phyloP scores from a whole-genome alignment of 2,329 filamentous ascomycete genomes.

The Aspergillus eucalypticola region DNA sequence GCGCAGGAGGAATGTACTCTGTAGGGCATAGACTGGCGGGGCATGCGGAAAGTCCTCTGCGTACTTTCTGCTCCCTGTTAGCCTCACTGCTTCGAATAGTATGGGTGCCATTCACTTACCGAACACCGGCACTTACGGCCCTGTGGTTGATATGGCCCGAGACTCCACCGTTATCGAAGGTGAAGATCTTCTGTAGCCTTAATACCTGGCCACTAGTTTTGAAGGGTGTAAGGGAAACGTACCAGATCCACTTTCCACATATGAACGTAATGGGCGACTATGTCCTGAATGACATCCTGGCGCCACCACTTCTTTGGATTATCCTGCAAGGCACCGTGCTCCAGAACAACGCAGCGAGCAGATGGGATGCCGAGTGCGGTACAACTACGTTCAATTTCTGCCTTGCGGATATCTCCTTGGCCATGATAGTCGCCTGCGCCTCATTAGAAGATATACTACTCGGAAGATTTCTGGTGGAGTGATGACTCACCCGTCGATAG shows the following conservation, averaged over 20 bases:
- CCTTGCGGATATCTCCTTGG: constrained; percentile 21
- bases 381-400: constrained; percentile 26
- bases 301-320: constrained; percentile 44
- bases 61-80: constrained; percentile 4
- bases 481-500: constrained; percentile 23
- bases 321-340: constrained; percentile 41
- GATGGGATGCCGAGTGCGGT: constrained; percentile 21
- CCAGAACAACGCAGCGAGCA: constrained; percentile 40
- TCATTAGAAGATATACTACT: neutral
- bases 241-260: constrained; percentile 44
- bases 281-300: constrained; percentile 33
- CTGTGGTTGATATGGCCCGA: constrained; percentile 46
- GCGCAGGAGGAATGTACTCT: constrained; percentile 37
- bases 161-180: constrained; percentile 44
- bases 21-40: constrained; percentile 39
- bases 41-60: constrained; percentile 34
- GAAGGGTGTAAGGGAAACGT: constrained; percentile 1
- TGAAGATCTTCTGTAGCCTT: constrained; percentile 34
- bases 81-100: no score
- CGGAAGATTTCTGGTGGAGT: no score
- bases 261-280: constrained; percentile 37
- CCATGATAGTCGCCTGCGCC: constrained; percentile 25
- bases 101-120: constrained; percentile 24
- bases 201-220: neutral
- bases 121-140: constrained; percentile 43